These are phyloP conservation scores for Chaetomiaceae sp. DNA, from an alignment of 2,329 filamentous ascomycete genomes.

Conservation along the genomic window DNA sequence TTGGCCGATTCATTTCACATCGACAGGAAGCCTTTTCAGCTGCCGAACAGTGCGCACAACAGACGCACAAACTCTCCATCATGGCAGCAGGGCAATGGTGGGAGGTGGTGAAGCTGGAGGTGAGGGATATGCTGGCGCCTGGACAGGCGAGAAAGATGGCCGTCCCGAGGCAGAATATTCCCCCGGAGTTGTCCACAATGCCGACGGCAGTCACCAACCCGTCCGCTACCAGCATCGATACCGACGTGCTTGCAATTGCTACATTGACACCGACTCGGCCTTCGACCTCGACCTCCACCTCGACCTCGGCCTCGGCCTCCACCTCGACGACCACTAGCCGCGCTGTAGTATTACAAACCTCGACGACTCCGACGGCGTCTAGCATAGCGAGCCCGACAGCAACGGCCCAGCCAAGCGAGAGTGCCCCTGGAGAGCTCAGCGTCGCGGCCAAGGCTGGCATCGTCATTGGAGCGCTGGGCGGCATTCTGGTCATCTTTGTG, in stretches of 20 bases:
- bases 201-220: neutral
- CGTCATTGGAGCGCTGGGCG: constrained; percentile 72
- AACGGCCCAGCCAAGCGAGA: constrained; percentile 19
- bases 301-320: too few relatives aligned
- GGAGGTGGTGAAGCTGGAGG: constrained; percentile 4
- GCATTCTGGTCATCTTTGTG: constrained; percentile 61
- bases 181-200: neutral
- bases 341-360: constrained; percentile 10
- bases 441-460: constrained; percentile 68
- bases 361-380: constrained; percentile 16
- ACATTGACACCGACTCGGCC: neutral
- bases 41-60: neutral
- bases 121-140: neutral
- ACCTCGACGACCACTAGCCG: constrained; percentile 1
- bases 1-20: neutral
- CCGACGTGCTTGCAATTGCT: constrained; percentile 27
- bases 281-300: too few relatives aligned
- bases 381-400: constrained; percentile 19
- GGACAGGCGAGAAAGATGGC: neutral
- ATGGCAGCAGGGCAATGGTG: constrained; percentile 11
- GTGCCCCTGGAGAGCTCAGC: constrained; percentile 31
- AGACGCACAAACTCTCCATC: neutral
- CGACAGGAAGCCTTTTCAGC: neutral
- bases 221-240: neutral
- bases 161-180: neutral